Evolutionary conservation across 495 filamentous ascomycete genomes (phyloP).

Genomic region (Aspergillus panamensis): DNA sequence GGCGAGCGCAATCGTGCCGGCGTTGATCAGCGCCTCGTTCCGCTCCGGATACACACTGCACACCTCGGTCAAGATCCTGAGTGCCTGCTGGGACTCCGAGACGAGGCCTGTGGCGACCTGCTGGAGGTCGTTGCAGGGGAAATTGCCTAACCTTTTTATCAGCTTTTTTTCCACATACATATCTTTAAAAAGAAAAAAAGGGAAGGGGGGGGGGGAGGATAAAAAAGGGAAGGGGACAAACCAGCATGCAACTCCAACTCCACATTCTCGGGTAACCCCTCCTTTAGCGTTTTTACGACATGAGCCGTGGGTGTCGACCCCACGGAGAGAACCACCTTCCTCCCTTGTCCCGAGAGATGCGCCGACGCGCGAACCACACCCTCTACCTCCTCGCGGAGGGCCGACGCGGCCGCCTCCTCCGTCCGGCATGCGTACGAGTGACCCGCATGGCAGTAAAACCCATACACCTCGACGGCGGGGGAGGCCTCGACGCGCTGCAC

Average conservation of each 20-base stretch:
- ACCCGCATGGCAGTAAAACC: conserved; percentile 28
- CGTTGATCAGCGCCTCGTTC: conserved; percentile 28
- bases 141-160: conserved; percentile 27
- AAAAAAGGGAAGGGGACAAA: not conserved
- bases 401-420: conserved; percentile 9
- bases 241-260: conserved; percentile 35
- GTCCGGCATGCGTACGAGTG: conserved; percentile 24
- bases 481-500: conserved; percentile 22
- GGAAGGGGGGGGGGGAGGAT: not conserved
- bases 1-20: conserved; percentile 20
- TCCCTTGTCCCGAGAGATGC: not conserved
- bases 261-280: conserved; percentile 19
- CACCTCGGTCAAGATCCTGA: conserved; percentile 22
- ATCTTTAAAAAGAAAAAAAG: not conserved
- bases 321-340: conserved; percentile 30
- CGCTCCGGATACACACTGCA: conserved; percentile 28
- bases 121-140: conserved; percentile 26
- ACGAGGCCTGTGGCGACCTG: conserved; percentile 25
- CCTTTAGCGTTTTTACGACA: conserved; percentile 27
- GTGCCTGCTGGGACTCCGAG: conserved; percentile 10
- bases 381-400: conserved; percentile 16
- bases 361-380: conserved; percentile 9
- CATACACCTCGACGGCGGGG: conserved; percentile 20
- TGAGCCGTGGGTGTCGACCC: conserved; percentile 38
- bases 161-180: no score